Percentiles rank a stretch among this genome's conserved stretches.
These are phyloP conservation scores for Paecilomyces fulvus DNA, from an alignment of 2,329 filamentous ascomycete genomes.

Conservation along the genomic window DNA sequence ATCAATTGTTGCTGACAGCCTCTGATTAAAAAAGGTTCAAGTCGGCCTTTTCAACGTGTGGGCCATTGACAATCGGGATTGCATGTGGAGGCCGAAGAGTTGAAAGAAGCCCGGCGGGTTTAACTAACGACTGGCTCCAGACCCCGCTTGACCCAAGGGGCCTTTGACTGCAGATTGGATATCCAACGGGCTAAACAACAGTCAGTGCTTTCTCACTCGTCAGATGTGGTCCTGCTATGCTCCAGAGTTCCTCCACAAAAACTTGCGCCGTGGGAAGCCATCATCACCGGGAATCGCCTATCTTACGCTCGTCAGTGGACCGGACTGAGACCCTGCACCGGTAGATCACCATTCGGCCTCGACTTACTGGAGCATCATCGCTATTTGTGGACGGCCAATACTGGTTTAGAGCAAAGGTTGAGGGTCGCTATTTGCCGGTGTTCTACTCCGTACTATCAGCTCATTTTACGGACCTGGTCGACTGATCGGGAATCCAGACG, in stretches of 20 bases:
- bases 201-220: background rate
- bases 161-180: background rate
- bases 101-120: background rate
- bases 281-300: background rate
- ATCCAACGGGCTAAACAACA: background rate
- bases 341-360: background rate
- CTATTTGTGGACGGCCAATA: background rate
- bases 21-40: background rate
- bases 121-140: background rate
- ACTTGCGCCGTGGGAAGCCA: background rate
- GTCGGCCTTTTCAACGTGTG: background rate
- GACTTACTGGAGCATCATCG: background rate
- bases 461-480: background rate
- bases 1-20: background rate
- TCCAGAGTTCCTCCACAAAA: background rate
- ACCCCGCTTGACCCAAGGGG: background rate
- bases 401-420: background rate
- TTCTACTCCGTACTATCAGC: background rate
- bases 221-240: background rate
- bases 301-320: background rate
- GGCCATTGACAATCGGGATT: background rate
- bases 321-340: background rate
- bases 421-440: background rate
- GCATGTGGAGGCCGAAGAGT: background rate
- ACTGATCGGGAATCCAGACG: background rate